These are phyloP conservation scores for Diphasiastrum complanatum DNA, from an alignment of 83 land plant species.

Conservation along the genomic window DNA sequence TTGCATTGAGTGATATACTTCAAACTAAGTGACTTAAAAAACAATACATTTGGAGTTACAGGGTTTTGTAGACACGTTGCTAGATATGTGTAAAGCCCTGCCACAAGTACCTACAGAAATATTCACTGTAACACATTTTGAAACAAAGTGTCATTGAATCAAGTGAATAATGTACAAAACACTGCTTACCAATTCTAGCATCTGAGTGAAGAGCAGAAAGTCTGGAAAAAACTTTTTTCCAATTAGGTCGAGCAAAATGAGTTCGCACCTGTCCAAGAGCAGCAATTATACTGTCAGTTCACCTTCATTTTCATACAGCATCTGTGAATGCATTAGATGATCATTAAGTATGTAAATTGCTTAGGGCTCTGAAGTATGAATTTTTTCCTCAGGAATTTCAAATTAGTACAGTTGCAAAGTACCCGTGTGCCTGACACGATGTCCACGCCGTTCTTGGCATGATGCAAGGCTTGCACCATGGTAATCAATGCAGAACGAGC, in stretches of 20 bases:
- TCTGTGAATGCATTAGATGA: too few relatives aligned
- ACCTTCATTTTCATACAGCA: neutral
- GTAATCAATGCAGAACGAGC: slow-evolving; percentile 80
- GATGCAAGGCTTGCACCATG: slow-evolving; percentile 87
- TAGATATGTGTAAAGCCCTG: too few relatives aligned
- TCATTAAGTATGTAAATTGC: too few relatives aligned
- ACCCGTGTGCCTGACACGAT: slow-evolving; percentile 88
- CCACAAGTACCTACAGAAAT: too few relatives aligned
- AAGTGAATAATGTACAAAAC: too few relatives aligned
- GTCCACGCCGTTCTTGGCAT: slow-evolving; percentile 83
- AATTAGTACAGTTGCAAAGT: slow-evolving; percentile 4
- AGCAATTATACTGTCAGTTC: neutral
- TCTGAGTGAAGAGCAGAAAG: slow-evolving; percentile 29
- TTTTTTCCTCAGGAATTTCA: neutral
- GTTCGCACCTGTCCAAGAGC: slow-evolving; percentile 26
- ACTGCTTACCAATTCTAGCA: slow-evolving; percentile 25
- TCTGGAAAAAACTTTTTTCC: slow-evolving; percentile 33
- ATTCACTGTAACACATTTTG: too few relatives aligned
- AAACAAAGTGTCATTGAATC: too few relatives aligned
- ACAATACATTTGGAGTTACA: too few relatives aligned
- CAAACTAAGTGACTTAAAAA: too few relatives aligned
- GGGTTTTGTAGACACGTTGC: too few relatives aligned
- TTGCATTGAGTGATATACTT: too few relatives aligned
- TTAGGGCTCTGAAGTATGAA: too few relatives aligned
- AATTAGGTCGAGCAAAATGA: slow-evolving; percentile 33